Base-by-base conservation (phyloP, 1,284 basidiomycete genomes). In the Coniferiporia weirii region DNA sequence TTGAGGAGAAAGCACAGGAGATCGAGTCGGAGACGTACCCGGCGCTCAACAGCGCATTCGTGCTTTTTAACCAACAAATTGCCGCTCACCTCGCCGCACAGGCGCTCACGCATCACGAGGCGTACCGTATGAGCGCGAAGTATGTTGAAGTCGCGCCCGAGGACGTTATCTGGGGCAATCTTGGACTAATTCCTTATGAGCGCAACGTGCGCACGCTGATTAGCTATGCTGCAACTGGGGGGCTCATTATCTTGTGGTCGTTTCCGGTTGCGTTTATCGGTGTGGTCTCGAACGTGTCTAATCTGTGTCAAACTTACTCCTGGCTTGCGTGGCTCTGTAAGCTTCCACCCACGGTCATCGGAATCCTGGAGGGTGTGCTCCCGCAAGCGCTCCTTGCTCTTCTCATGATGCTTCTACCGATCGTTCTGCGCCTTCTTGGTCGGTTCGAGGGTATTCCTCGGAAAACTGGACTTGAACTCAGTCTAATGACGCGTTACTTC, bases 1-100 rank as follows among this genome's bases (percentile, higher is more conserved):
- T 35, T 4, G 20, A 55, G 44, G 43, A 7, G 34, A 32, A 45
- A 10, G 19, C 13, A 38, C 19, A 46, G 38, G 20, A 12, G 20
- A 13, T 13, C 4, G 44, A 58, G 35, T 34, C 57, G 27, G 72
- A 79, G 57, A 78, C 78, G 27, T 91, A 90, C 64, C 85, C 85
- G 3, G 87, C 89, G 1, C 70, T 90, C 64, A 93, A 85, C 69
- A 91, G 89, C 27, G 93, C 91, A 3, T 99, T 99, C 72, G 81
- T 99, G 62, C 88, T 93, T 34, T 99, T 98, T 81, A 87, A 95
- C 72, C 82, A 85, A 66, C 96, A 98, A 75, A 90, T 97, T 64
- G 91, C 91, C 1, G 93, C 93, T n/a, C 93, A 96, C 71, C 78
- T 95, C 70, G 92, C 91, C 1, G 79, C 79, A 17, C 84, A 91